Percentiles rank a stretch among this genome's conserved stretches.
These are phyloP conservation scores for Nemania diffusa DNA, from an alignment of 2,329 filamentous ascomycete species.

Conservation along the genomic window DNA sequence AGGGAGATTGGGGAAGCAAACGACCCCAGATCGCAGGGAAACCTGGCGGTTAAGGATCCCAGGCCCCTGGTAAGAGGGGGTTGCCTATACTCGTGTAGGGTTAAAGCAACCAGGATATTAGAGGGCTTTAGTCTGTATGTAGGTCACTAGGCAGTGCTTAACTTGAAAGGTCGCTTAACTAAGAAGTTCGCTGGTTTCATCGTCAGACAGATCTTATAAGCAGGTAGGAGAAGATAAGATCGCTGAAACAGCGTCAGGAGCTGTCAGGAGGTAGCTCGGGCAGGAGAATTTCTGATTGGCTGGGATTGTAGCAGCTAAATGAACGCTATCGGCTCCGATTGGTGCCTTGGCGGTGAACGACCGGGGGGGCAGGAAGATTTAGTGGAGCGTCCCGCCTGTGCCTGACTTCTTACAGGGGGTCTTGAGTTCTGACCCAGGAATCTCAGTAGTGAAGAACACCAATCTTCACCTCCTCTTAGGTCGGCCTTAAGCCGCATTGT, in stretches of 20 bases:
- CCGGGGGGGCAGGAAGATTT: not conserved
- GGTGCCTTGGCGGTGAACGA: not conserved
- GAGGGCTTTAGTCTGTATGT: not conserved
- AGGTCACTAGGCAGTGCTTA: not conserved
- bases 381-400: not conserved
- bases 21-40: too few species aligned
- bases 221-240: constrained; percentile 6
- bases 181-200: not conserved
- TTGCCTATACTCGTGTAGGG: not conserved
- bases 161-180: not conserved
- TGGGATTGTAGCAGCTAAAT: not conserved
- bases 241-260: constrained; percentile 20
- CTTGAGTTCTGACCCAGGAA: not conserved
- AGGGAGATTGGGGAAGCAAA: not conserved
- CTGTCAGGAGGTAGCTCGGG: not conserved
- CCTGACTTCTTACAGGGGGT: not conserved
- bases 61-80: not conserved
- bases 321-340: constrained; percentile 28
- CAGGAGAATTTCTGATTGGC: not conserved
- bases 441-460: not conserved
- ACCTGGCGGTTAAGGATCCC: not conserved
- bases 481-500: not conserved
- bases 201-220: not conserved
- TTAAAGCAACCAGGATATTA: not conserved
- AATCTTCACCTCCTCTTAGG: constrained; percentile 1